Conservation (phyloP, 2,329 filamentous ascomycete genomes). For the Colletotrichum sp. region DNA sequence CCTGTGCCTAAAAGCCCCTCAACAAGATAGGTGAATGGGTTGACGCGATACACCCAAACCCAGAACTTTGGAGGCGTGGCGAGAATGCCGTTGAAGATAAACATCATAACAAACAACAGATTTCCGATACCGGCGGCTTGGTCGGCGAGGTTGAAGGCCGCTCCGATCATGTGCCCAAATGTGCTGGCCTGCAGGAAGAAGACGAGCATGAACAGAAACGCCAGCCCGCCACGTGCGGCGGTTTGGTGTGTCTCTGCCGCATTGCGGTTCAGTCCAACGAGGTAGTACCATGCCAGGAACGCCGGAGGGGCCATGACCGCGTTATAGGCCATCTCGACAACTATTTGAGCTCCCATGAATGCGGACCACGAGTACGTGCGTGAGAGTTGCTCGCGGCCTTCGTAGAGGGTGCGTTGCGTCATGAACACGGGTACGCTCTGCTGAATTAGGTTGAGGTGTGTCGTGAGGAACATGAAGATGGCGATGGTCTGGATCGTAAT, state of each 20-base stretch:
- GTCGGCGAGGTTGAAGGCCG: slow-evolving; percentile 67
- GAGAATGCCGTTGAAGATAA: slow-evolving; percentile 76
- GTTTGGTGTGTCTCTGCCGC: slow-evolving; percentile 54
- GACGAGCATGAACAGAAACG: slow-evolving; percentile 66
- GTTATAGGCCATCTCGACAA: slow-evolving; percentile 73
- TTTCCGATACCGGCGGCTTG: slow-evolving; percentile 68
- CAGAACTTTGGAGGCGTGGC: slow-evolving; percentile 77
- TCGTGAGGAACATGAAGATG: slow-evolving; percentile 75
- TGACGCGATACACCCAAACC: slow-evolving; percentile 78
- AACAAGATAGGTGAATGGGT: slow-evolving; percentile 77
- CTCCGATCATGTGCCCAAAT: slow-evolving; percentile 69
- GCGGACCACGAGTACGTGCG: slow-evolving; percentile 71
- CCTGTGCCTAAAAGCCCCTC: slow-evolving; percentile 68
- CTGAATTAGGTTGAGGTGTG: slow-evolving; percentile 70
- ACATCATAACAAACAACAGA: slow-evolving; percentile 64
- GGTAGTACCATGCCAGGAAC: slow-evolving; percentile 72
- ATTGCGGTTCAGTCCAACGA: slow-evolving; percentile 67
- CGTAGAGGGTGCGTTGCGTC: slow-evolving; percentile 68
- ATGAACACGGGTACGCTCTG: slow-evolving; percentile 72
- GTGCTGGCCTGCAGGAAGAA: slow-evolving; percentile 73
- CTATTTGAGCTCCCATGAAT: slow-evolving; percentile 68
- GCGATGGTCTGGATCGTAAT: slow-evolving; percentile 75
- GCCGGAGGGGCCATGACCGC: slow-evolving; percentile 63
- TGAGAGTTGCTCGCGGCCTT: slow-evolving; percentile 68
- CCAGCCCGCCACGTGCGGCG: slow-evolving; percentile 57